These are phyloP conservation scores for Rosa chinensis DNA, from an alignment of 306 rosid species.

Conservation along the genomic window DNA sequence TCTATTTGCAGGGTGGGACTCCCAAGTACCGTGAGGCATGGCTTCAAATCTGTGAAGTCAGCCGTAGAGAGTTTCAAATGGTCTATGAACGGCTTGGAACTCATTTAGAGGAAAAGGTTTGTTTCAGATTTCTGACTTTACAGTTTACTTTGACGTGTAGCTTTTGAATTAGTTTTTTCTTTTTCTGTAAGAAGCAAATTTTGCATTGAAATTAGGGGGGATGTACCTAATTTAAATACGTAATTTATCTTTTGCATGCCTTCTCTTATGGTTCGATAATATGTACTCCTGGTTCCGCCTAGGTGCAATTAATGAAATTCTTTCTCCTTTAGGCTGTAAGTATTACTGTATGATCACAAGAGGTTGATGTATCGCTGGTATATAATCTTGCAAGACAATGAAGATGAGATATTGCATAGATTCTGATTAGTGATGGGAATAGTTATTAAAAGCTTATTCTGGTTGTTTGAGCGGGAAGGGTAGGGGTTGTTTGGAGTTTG, in stretches of 20 bases:
- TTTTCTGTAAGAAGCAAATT: background rate
- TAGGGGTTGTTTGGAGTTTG: background rate
- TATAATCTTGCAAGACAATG: background rate
- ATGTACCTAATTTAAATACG: background rate
- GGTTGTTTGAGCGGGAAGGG: background rate
- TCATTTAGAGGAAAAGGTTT: conserved; percentile 79
- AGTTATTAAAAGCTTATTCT: background rate
- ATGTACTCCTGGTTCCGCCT: background rate
- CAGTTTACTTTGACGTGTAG: background rate
- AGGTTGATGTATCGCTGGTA: background rate
- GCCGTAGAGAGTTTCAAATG: conserved; percentile 78
- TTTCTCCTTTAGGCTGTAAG: background rate
- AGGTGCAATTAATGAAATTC: background rate
- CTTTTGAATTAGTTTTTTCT: background rate
- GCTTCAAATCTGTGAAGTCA: conserved; percentile 80
- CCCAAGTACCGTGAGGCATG: conserved; percentile 69
- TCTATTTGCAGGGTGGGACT: conserved; percentile 66
- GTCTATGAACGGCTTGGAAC: conserved; percentile 86
- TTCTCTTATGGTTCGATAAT: background rate
- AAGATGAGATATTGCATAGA: background rate
- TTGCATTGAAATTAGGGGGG: background rate
- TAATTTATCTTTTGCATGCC: background rate
- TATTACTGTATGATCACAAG: background rate
- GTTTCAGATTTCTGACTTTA: conserved; percentile 9
- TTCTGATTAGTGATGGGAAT: background rate